These are phyloP conservation scores for Claviceps africana DNA, from an alignment of 2,329 filamentous ascomycete genomes.

Conservation along the genomic window DNA sequence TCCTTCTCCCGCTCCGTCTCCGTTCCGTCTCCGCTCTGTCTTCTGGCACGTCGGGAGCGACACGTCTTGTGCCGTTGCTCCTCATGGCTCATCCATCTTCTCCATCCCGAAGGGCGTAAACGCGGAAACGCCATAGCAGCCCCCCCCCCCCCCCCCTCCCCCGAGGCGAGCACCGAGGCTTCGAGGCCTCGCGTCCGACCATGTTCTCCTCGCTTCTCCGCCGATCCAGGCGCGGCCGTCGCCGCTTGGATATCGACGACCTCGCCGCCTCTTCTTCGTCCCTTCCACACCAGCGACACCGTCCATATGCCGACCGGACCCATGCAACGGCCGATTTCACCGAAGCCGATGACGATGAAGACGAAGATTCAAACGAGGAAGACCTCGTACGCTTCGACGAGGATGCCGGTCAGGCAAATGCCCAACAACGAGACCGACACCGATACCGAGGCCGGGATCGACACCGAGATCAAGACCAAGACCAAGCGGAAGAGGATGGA, in stretches of 20 bases:
- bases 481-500: slow-evolving; percentile 8
- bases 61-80: slow-evolving; percentile 2
- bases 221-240: slow-evolving; percentile 19
- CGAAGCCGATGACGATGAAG: slow-evolving; percentile 44
- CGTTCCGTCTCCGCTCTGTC: too few relatives aligned
- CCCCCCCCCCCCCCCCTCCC: too few relatives aligned
- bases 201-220: slow-evolving; percentile 26
- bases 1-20: neutral
- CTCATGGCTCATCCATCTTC: slow-evolving; percentile 13
- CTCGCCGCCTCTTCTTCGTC: slow-evolving; percentile 20
- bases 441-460: slow-evolving; percentile 22
- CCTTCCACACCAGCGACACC: slow-evolving; percentile 14
- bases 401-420: slow-evolving; percentile 31
- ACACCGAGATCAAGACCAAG: slow-evolving; percentile 31
- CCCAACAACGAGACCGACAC: slow-evolving; percentile 33
- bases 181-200: slow-evolving; percentile 8
- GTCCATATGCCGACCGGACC: slow-evolving; percentile 17
- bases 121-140: slow-evolving; percentile 6
- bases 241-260: slow-evolving; percentile 18
- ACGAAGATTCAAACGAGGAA: slow-evolving; percentile 28
- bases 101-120: slow-evolving; percentile 13
- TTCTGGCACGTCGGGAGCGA: neutral
- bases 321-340: slow-evolving; percentile 53
- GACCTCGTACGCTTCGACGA: slow-evolving; percentile 23
- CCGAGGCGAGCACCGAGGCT: too few relatives aligned